Base-by-base conservation (phyloP, 148 eudicot genomes). In the Rheum nobile region DNA sequence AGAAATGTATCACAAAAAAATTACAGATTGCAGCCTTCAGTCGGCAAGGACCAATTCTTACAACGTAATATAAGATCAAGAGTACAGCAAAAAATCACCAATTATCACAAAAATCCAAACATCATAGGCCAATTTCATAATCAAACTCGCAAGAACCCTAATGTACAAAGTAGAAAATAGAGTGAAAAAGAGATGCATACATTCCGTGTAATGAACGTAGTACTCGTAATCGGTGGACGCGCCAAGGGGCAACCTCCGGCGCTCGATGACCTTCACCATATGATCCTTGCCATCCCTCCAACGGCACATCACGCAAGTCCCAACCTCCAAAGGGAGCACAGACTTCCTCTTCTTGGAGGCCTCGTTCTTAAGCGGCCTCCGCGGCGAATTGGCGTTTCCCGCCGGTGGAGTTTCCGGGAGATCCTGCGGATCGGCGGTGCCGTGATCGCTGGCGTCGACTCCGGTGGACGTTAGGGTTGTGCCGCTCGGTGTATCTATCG, bases 151-250 rank as follows among this genome's bases (percentile, higher is more conserved):
- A 57, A 6, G 24, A 50, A 57, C 67, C 67, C 67, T 57, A 57
- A 28, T 11, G 5, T 26, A 57, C 67, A 28, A 57, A 57, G 32
- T 24, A 26, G 34, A 24, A 28, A 57, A 57, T 28, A 28, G 34
- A 57, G 34, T 4, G 29, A 28, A 22, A 35, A 17, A 70, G 28
- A 41, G 48, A 52, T 2, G 21, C 63, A 22, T 72, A 72, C 75
- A 72, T 28, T 72, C 75, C n/a, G 46, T 72, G 39, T 72, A 72
- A 32, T 72, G 75, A 57, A 57, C 48, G 55, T 74, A 74, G 31
- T 74, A 74, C 70, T 74, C 76, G 32, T 74, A 74, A 3, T 74
- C 68, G 28, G 55, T 19, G 26, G 67, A 4, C 9, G 2, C 32
- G n/a, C 1, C 41, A 46, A 8, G 26, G 11, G 28, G 57, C 35